Percentiles rank a stretch among this genome's conserved stretches.
Evolutionary conservation across 331 rosid species (phyloP).

Genomic region (Cucumis variabilis): DNA sequence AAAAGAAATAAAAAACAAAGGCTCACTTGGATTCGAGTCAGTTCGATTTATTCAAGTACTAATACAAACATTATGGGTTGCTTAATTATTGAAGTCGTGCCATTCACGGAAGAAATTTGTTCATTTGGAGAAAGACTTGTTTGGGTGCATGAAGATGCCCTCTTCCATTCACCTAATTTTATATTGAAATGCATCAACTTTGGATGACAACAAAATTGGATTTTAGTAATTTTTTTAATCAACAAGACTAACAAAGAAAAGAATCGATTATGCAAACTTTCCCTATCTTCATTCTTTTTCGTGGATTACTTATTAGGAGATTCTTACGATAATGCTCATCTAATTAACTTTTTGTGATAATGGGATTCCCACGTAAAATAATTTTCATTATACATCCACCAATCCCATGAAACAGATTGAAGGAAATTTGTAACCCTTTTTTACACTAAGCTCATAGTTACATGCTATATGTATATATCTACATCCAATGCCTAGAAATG

Average conservation of each 20-base stretch:
- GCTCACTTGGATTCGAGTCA: too few species aligned
- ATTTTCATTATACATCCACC: background rate
- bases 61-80: background rate
- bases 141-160: background rate
- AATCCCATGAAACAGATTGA: background rate
- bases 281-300: background rate
- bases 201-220: background rate
- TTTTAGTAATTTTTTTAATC: background rate
- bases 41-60: background rate
- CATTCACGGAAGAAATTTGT: background rate
- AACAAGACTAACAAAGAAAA: background rate
- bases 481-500: constrained; percentile 6
- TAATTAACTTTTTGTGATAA: background rate
- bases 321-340: background rate
- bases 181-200: background rate
- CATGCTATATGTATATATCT: background rate
- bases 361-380: background rate
- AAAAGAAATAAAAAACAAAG: too few species aligned
- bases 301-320: background rate
- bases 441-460: constrained; percentile 11
- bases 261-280: background rate
- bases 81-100: background rate
- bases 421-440: background rate
- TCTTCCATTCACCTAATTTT: background rate
- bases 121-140: background rate